A percentile compares a stretch with the other conserved stretches of the same genome.
Evolutionary conservation across 1,139 yeast species (phyloP).

Genomic region (Torulaspora globosa): DNA sequence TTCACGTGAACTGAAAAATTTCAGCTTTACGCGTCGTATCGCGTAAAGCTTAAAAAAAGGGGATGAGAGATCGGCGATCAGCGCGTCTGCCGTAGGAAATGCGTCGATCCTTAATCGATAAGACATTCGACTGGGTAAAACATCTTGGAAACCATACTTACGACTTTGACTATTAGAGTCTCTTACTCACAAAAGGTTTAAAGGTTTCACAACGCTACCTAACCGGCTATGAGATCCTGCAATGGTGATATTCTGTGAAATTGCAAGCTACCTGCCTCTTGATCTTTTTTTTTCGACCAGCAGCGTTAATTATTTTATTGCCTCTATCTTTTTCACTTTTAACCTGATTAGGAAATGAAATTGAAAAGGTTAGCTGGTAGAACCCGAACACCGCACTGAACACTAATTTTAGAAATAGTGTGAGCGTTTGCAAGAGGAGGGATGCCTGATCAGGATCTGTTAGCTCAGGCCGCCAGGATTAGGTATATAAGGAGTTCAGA

Average conservation of each 20-base stretch:
- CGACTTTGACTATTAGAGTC: too few relatives aligned
- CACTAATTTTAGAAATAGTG: constrained; percentile 8
- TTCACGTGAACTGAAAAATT: neutral
- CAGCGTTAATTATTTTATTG: constrained; percentile 15
- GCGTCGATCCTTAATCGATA: too few relatives aligned
- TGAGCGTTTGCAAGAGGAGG: neutral
- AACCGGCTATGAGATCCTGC: too few relatives aligned
- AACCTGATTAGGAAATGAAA: constrained; percentile 12
- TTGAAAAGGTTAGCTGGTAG: neutral
- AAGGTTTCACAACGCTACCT: too few relatives aligned
- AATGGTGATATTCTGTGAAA: too few relatives aligned
- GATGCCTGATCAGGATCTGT: neutral
- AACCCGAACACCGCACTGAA: constrained; percentile 9
- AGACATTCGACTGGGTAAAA: too few relatives aligned
- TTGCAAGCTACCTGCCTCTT: neutral
- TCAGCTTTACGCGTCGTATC: neutral
- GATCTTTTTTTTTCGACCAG: constrained; percentile 5
- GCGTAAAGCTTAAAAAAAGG: neutral
- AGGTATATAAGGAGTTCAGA: constrained; percentile 4
- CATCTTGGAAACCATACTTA: too few relatives aligned
- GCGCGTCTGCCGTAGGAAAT: too few relatives aligned
- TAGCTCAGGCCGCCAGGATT: constrained; percentile 1
- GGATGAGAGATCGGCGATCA: neutral
- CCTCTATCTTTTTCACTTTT: constrained; percentile 5
- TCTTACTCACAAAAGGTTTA: too few relatives aligned